Conservation (phyloP, 805 yeast species). For the Yamadazyma nakazawae region DNA sequence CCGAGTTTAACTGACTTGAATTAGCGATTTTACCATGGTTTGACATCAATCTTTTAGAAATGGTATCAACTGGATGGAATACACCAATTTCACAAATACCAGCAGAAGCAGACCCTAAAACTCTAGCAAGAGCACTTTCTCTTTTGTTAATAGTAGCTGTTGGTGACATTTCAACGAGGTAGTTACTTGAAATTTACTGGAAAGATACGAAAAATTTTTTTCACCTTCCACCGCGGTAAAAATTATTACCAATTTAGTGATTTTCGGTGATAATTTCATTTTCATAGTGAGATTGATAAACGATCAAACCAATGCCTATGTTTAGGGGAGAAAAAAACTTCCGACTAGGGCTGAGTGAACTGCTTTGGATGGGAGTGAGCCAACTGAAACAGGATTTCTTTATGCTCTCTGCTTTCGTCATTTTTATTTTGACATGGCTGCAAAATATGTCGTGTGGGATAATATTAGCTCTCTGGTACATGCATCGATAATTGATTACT, state of each 20-base stretch:
- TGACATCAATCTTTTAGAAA: slow-evolving; percentile 91
- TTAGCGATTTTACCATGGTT: slow-evolving; percentile 68
- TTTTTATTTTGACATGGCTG: background rate
- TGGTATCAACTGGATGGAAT: slow-evolving; percentile 98
- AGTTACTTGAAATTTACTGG: background rate
- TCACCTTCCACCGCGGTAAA: slow-evolving; percentile 12
- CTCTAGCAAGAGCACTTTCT: slow-evolving; percentile 86
- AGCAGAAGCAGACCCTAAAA: slow-evolving; percentile 96
- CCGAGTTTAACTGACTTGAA: slow-evolving; percentile 68
- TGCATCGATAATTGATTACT: background rate
- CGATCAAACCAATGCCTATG: no score
- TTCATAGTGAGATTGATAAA: background rate
- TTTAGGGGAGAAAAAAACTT: no score
- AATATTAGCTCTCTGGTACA: background rate
- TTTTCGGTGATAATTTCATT: background rate
- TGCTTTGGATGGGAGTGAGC: background rate
- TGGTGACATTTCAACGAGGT: slow-evolving; percentile 32
- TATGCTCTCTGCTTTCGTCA: background rate
- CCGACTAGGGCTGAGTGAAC: no score
- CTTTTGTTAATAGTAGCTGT: slow-evolving; percentile 48
- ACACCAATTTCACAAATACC: slow-evolving; percentile 96
- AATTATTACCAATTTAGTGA: slow-evolving; percentile 2
- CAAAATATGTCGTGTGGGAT: background rate
- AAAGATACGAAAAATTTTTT: slow-evolving; percentile 7
- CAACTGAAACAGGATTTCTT: background rate